Evolutionary conservation across 2,329 filamentous ascomycete species (phyloP), one percentile per base, ranked within the genome.

Genomic region (Cladosporium sp.): DNA sequence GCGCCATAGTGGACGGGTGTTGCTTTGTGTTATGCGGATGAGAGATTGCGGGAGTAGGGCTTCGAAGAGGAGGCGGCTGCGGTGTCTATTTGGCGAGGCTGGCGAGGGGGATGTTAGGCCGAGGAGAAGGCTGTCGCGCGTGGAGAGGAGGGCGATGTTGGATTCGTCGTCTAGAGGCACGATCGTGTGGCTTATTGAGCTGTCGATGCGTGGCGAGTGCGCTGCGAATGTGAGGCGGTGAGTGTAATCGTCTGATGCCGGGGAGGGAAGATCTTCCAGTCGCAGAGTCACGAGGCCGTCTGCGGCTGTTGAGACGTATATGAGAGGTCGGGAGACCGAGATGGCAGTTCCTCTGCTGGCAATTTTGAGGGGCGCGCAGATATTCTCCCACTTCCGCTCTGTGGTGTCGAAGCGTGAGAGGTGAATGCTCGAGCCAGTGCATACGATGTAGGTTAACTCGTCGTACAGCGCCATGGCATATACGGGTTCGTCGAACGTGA

Each of bases 391-490:
- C 47, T 57, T 62, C 51, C 53, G 55, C n/a, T 54, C 55, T 8
- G 57, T 52, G 2, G 50, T 16, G 5, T 53, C 51, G 48, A 73
- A 72, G 13, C 74, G 65, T 18, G 69, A 67, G 29, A 75, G 57
- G 29, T 73, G 62, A n/a, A 71, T 67, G 22, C 62, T 68, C 6
- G 52, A 40, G 2, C 74, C 76, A 19, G 70, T 66, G 20, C 71
- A 73, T 11, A 74, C 68, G 38, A 79, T 67, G 55, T 85, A 75
- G 41, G 86, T 64, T 52, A 79, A 71, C 50, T 79, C 72, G 3
- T 74, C 71, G 52, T 79, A 77, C 4, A 78, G 74, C 1, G 78
- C 68, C 1, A 83, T 73, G 0, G 81, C 74, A 56, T 77, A 79
- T 1, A 86, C 75, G 0, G 82, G 75, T 0, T 70, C 67, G 0